phyloP scores from a whole-genome alignment of 768 basidiomycete species.

The Tricholoma bakamatsutake region DNA sequence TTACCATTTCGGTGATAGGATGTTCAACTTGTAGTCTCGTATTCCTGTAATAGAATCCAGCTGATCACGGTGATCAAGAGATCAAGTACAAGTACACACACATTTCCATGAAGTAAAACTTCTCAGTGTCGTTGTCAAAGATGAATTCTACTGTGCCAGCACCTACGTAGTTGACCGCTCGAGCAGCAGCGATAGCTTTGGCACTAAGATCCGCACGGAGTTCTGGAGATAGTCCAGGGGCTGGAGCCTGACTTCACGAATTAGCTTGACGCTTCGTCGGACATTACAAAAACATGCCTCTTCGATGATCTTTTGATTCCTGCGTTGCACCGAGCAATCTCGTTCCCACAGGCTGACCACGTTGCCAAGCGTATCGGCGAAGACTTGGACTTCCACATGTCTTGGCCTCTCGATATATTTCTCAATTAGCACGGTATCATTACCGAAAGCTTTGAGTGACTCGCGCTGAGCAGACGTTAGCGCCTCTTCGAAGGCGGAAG shows the following conservation, averaged over 20 bases:
- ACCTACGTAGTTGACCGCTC: conserved; percentile 86
- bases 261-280: neutral
- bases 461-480: conserved; percentile 87
- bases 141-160: conserved; percentile 97
- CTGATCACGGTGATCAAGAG: neutral
- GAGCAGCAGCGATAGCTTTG: conserved; percentile 90
- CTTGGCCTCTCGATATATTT: conserved; percentile 83
- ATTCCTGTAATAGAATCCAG: conserved; percentile 45
- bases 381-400: conserved; percentile 94
- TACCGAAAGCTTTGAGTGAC: conserved; percentile 82
- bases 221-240: conserved; percentile 77
- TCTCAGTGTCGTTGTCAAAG: conserved; percentile 82
- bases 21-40: conserved; percentile 86
- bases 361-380: conserved; percentile 76
- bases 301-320: conserved; percentile 95
- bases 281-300: conserved; percentile 43
- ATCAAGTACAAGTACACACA: conserved; percentile 30
- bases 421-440: conserved; percentile 83
- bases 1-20: conserved; percentile 93
- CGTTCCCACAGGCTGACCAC: conserved; percentile 95
- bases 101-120: conserved; percentile 98
- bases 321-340: conserved; percentile 85
- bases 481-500: conserved; percentile 72
- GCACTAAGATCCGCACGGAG: conserved; percentile 74
- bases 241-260: conserved; percentile 64